These are phyloP conservation scores for Pythium oligandrum DNA, from an alignment of 352 stramenopile genomes.

Conservation along the genomic window DNA sequence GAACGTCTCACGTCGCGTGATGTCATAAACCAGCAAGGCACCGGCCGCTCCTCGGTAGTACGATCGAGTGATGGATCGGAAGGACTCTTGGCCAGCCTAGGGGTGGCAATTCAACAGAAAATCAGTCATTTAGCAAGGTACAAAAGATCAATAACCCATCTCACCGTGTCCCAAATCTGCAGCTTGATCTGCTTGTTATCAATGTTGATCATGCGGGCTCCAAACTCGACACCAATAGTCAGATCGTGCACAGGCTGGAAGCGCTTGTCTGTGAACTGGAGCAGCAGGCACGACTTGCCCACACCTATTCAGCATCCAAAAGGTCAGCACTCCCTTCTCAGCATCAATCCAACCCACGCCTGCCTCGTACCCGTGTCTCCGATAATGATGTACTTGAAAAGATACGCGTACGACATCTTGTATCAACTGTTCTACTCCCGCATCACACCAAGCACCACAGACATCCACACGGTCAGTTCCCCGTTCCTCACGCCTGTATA, in stretches of 20 bases:
- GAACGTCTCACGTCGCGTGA: slow-evolving; percentile 98
- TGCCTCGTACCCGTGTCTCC: slow-evolving; percentile 91
- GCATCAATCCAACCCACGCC: slow-evolving; percentile 1
- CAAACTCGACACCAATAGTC: slow-evolving; percentile 99
- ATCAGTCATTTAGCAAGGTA: too few relatives aligned
- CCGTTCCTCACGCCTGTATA: background rate
- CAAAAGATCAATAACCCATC: background rate
- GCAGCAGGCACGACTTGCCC: slow-evolving; percentile 99
- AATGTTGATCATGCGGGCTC: slow-evolving; percentile 98
- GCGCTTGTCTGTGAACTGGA: slow-evolving; percentile 99
- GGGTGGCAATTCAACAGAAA: background rate
- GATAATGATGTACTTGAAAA: slow-evolving; percentile 99
- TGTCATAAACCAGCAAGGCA: slow-evolving; percentile 98
- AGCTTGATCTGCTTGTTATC: slow-evolving; percentile 98
- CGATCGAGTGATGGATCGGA: slow-evolving; percentile 98
- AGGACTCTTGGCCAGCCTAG: slow-evolving; percentile 97
- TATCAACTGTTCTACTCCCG: slow-evolving; percentile 1
- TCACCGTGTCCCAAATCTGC: slow-evolving; percentile 96
- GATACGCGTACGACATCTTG: slow-evolving; percentile 93
- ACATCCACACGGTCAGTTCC: background rate
- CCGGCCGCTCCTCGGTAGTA: slow-evolving; percentile 98
- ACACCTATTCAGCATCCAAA: slow-evolving; percentile 78
- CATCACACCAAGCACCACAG: background rate
- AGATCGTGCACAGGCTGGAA: slow-evolving; percentile 99
- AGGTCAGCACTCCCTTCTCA: slow-evolving; percentile 2